These are phyloP conservation scores for Heliocybe sulcata DNA, from an alignment of 1,284 basidiomycete species.

Conservation along the genomic window DNA sequence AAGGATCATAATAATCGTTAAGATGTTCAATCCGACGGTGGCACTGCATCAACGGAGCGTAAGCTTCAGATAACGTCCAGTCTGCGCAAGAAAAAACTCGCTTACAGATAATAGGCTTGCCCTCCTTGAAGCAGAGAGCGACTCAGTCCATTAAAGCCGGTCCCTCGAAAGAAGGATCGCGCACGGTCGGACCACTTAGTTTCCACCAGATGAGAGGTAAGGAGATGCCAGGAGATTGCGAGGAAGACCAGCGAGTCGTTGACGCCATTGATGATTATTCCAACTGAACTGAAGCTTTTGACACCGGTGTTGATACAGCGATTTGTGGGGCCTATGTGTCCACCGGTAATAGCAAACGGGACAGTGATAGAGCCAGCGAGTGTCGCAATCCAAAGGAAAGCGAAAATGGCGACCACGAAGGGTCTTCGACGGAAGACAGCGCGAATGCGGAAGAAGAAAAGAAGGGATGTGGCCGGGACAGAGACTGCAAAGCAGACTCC, in stretches of 20 bases:
- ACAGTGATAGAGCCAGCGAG: slow-evolving; percentile 15
- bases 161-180: not conserved
- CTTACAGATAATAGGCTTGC: not conserved
- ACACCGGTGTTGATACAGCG: slow-evolving; percentile 19
- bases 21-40: slow-evolving; percentile 16
- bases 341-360: slow-evolving; percentile 15
- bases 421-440: slow-evolving; percentile 22
- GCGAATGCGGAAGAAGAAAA: slow-evolving; percentile 27
- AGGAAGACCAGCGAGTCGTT: slow-evolving; percentile 23
- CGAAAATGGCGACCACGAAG: slow-evolving; percentile 17
- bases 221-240: slow-evolving; percentile 21
- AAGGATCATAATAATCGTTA: slow-evolving; percentile 15
- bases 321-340: slow-evolving; percentile 17
- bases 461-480: slow-evolving; percentile 21
- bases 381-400: slow-evolving; percentile 23
- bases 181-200: slow-evolving; percentile 15
- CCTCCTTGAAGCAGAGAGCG: not conserved
- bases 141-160: not conserved
- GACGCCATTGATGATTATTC: slow-evolving; percentile 15
- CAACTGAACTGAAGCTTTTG: slow-evolving; percentile 12
- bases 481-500: slow-evolving; percentile 11
- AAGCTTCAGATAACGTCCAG: not conserved
- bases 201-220: slow-evolving; percentile 3
- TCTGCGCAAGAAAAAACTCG: slow-evolving; percentile 5
- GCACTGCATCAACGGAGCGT: slow-evolving; percentile 12